These are phyloP conservation scores for Aspergillus proliferans DNA, from an alignment of 2,329 filamentous ascomycete genomes.

Conservation along the genomic window DNA sequence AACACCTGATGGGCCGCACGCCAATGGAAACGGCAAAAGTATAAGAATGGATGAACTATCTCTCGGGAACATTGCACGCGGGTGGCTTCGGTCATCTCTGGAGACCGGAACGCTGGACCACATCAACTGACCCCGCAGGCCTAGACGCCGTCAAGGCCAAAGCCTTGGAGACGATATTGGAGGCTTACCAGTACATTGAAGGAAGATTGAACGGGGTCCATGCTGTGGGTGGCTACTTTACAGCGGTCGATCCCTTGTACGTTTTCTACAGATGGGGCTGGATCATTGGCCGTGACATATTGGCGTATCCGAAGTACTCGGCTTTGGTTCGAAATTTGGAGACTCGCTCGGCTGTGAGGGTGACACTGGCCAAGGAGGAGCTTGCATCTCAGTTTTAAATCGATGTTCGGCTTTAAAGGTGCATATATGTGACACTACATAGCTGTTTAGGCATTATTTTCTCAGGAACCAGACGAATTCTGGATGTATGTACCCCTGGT, in stretches of 20 bases:
- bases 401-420: no score
- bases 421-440: no score
- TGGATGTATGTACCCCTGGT: no score
- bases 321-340: not conserved
- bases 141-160: not conserved
- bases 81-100: conserved; percentile 20
- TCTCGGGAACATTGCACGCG: conserved; percentile 28
- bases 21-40: conserved; percentile 23
- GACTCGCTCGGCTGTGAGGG: no score
- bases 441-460: no score
- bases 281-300: conserved; percentile 13
- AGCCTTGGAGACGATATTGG: conserved; percentile 1
- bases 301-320: not conserved
- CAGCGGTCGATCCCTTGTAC: conserved; percentile 29
- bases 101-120: conserved; percentile 18
- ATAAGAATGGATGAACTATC: conserved; percentile 33
- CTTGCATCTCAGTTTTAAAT: no score
- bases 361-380: no score
- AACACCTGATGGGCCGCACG: conserved; percentile 23
- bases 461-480: no score
- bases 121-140: conserved; percentile 8
- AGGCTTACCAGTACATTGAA: conserved; percentile 1
- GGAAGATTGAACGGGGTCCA: conserved; percentile 1
- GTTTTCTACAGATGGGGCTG: conserved; percentile 28
- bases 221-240: conserved; percentile 23